These are phyloP conservation scores for Cercis canadensis DNA, from an alignment of 306 rosid species.

Conservation along the genomic window DNA sequence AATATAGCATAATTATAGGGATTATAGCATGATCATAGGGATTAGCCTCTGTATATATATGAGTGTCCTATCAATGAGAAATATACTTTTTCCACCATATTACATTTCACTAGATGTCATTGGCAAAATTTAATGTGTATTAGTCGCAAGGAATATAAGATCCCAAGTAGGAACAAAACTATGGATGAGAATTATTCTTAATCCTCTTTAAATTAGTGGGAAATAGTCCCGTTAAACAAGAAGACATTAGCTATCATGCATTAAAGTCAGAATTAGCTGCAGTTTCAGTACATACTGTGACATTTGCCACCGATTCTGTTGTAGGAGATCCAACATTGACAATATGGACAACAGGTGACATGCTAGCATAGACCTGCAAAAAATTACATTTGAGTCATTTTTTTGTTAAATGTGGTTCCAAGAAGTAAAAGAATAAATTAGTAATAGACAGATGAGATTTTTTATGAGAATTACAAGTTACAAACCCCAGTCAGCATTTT, in stretches of 20 bases:
- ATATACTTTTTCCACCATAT: slow-evolving; percentile 9
- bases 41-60: no score
- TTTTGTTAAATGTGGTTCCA: slow-evolving; percentile 2
- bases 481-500: slow-evolving; percentile 15
- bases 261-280: slow-evolving; percentile 14
- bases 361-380: slow-evolving; percentile 90
- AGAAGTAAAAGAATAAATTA: slow-evolving; percentile 12
- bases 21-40: no score
- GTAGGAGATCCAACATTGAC: slow-evolving; percentile 72
- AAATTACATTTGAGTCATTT: slow-evolving; percentile 33
- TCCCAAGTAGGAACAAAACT: slow-evolving; percentile 22
- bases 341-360: slow-evolving; percentile 81
- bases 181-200: neutral
- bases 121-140: neutral
- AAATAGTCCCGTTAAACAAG: neutral
- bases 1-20: no score
- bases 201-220: slow-evolving; percentile 5
- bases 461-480: slow-evolving; percentile 14
- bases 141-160: slow-evolving; percentile 21
- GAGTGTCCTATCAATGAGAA: no score
- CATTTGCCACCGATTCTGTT: slow-evolving; percentile 75
- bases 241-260: slow-evolving; percentile 8
- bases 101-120: slow-evolving; percentile 7
- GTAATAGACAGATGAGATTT: slow-evolving; percentile 20
- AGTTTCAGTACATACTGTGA: slow-evolving; percentile 60